These are phyloP conservation scores for Begonia masoniana DNA, from an alignment of 306 rosid species.

Conservation along the genomic window DNA sequence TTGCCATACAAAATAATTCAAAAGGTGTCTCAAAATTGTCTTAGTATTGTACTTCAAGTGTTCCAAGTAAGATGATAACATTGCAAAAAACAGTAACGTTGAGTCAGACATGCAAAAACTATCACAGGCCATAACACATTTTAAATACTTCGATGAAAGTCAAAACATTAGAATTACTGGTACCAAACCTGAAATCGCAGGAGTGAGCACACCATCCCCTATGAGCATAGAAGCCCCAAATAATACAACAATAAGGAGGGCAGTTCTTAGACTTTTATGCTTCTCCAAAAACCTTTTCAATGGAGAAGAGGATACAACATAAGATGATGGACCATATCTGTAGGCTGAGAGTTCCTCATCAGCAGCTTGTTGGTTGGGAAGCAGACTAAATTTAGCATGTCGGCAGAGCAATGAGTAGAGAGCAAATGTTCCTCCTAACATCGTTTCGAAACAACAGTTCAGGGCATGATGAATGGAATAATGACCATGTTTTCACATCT, in stretches of 20 bases:
- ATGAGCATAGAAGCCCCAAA: conserved; percentile 87
- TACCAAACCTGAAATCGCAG: conserved; percentile 75
- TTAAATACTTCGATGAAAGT: no score
- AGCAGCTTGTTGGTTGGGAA: conserved; percentile 85
- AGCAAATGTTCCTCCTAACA: conserved; percentile 79
- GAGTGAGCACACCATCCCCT: conserved; percentile 86
- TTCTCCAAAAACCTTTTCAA: conserved; percentile 67
- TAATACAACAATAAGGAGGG: conserved; percentile 56
- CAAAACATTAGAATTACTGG: conserved; percentile 1
- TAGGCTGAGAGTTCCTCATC: conserved; percentile 79
- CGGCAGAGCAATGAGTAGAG: conserved; percentile 80
- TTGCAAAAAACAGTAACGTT: not conserved
- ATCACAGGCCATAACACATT: no score
- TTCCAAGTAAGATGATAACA: not conserved
- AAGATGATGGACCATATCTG: conserved; percentile 70
- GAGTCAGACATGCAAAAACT: no score
- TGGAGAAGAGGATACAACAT: conserved; percentile 27
- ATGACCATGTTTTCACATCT: no score
- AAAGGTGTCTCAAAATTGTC: no score
- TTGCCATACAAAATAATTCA: no score
- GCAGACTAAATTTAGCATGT: conserved; percentile 73
- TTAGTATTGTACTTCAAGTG: no score
- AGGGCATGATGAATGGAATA: conserved; percentile 6
- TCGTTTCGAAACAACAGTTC: conserved; percentile 9
- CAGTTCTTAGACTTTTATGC: conserved; percentile 57